Base-by-base conservation (phyloP, 2,329 filamentous ascomycete species). In the Aspergillus sp. region DNA sequence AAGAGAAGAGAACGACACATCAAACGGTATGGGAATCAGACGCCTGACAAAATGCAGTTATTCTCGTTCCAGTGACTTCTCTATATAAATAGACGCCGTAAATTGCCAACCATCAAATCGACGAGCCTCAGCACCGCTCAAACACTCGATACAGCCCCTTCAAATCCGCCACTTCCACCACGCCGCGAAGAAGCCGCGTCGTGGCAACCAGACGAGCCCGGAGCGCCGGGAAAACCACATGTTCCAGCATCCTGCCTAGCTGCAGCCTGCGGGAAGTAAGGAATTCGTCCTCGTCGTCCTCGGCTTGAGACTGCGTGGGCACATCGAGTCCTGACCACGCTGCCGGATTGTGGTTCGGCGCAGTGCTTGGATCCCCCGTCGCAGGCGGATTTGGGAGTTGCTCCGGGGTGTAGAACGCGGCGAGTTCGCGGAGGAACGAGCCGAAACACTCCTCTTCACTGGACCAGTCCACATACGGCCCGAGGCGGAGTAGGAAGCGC, bases 111-210 rank as follows among this genome's bases (percentile, higher is more conserved):
- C n/a, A n/a, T n/a, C n/a, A n/a, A n/a, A n/a, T n/a, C n/a, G n/a
- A n/a, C n/a, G n/a, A n/a, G n/a, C n/a, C n/a, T 74, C 58, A 96
- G 58, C 91, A 96, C 34, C 91, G 69, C 63, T 98, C 91, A 68
- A 98, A 98, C 2, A 96, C 88, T 28, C 84, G 70, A 59, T 98
- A 98, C 36, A 98, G 55, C 0, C 88, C 86, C 59, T 94, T 96
- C 37, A 96, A 60, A 62, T 93, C 86, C 2, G 91, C 89, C 30
- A 94, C 77, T 60, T 98, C 89, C 29, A 93, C 64, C 8, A 94
- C 76, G 0, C 78, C 82, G 31, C 78, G 75, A 61, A 93, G 74
- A 48, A 96, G 62, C 4, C 72, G 69, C 43, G 74, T 80, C 6
- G 91, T 95, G 13, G 85, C 88, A 35, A 96, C 76, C 29, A 98